phyloP scores from a whole-genome alignment of 139 green algal genomes.

The Closterium sp. region DNA sequence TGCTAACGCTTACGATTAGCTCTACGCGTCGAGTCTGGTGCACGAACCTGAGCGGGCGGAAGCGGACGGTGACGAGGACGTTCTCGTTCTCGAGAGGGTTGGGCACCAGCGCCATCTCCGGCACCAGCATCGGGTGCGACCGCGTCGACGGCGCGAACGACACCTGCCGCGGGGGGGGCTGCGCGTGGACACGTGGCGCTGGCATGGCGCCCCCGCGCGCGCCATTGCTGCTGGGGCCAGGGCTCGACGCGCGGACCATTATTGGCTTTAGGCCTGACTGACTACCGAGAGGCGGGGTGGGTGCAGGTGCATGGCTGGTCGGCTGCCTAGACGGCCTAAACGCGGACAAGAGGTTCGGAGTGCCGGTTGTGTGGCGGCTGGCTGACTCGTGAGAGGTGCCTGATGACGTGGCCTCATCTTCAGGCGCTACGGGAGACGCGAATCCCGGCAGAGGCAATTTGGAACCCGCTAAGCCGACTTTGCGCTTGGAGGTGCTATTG shows the following conservation, averaged over 20 bases:
- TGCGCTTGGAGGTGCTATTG: not conserved
- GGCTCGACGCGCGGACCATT: not conserved
- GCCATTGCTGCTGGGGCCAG: not conserved
- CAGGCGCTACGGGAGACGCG: not conserved
- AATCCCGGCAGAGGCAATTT: not conserved
- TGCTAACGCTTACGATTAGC: constrained; percentile 9
- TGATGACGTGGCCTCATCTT: not conserved
- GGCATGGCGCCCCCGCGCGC: not conserved
- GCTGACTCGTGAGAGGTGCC: not conserved
- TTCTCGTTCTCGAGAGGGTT: constrained; percentile 39
- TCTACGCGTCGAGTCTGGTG: not conserved
- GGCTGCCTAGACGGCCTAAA: not conserved
- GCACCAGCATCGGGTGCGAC: not conserved
- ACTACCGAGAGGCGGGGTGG: not conserved
- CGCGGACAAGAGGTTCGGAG: not conserved
- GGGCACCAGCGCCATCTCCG: not conserved
- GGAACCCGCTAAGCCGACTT: not conserved
- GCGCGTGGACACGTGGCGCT: not conserved
- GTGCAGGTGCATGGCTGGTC: not conserved
- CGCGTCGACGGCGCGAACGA: not conserved
- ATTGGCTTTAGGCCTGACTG: not conserved
- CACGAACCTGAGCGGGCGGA: constrained; percentile 43
- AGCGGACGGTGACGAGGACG: constrained; percentile 49
- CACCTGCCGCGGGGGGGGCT: not conserved
- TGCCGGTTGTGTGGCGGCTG: not conserved